phyloP scores from a whole-genome alignment of 2,329 filamentous ascomycete genomes.

The Penicillium olsonii region DNA sequence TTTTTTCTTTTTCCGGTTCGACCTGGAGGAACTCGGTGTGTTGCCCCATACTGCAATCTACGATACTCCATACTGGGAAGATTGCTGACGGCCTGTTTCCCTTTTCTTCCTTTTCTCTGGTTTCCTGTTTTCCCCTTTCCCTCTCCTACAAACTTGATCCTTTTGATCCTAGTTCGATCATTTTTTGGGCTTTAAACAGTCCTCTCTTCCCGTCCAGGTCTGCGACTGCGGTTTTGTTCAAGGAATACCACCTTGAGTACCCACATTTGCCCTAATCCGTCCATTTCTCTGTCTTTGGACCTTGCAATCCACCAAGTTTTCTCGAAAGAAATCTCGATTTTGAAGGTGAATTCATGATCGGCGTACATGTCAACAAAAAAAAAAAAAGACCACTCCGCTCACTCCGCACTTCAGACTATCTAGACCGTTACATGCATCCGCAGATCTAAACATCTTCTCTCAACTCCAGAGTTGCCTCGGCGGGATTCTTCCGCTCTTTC shows the following conservation, averaged over 20 bases:
- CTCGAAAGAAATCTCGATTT: background rate
- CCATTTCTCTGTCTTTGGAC: slow-evolving; percentile 4
- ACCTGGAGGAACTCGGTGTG: background rate
- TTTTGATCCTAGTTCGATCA: background rate
- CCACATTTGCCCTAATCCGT: slow-evolving; percentile 15
- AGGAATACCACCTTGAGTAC: slow-evolving; percentile 2
- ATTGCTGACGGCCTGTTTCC: slow-evolving; percentile 7
- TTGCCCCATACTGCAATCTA: background rate
- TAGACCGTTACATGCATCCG: slow-evolving; percentile 38
- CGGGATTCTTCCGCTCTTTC: slow-evolving; percentile 38
- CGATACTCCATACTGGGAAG: slow-evolving; percentile 11
- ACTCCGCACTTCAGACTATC: background rate
- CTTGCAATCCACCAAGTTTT: background rate
- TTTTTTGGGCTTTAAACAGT: background rate
- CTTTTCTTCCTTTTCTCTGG: slow-evolving; percentile 10
- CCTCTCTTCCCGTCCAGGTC: slow-evolving; percentile 6
- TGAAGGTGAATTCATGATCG: background rate
- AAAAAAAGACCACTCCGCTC: background rate
- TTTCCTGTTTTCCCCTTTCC: slow-evolving; percentile 4
- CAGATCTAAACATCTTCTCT: slow-evolving; percentile 26
- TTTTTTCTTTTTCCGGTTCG: background rate
- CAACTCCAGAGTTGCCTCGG: slow-evolving; percentile 30
- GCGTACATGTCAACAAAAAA: background rate
- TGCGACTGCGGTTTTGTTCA: slow-evolving; percentile 11
- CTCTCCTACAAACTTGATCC: slow-evolving; percentile 6